Evolutionary conservation across 768 basidiomycete species (phyloP).

Genomic region (Trametes villosa): DNA sequence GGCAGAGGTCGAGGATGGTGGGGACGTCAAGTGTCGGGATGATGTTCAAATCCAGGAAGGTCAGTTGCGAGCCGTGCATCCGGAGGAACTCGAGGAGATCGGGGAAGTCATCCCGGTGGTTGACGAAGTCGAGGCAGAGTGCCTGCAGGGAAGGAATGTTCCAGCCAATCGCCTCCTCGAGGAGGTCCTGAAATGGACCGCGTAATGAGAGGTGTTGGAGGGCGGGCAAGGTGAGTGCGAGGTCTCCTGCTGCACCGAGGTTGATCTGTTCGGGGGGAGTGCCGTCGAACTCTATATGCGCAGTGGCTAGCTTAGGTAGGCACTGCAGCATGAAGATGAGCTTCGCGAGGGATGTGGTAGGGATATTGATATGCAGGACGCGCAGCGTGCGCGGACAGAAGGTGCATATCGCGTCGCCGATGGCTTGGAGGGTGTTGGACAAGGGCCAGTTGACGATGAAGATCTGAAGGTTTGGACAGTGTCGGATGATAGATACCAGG

Average conservation of each 20-base stretch:
- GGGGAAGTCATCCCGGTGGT: constrained; percentile 52
- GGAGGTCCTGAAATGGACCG: constrained; percentile 63
- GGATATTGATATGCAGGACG: constrained; percentile 64
- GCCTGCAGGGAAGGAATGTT: constrained; percentile 60
- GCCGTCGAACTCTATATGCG: constrained; percentile 56
- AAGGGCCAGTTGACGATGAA: constrained; percentile 73
- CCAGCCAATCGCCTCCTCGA: constrained; percentile 75
- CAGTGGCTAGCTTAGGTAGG: constrained; percentile 58
- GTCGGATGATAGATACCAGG: constrained; percentile 60
- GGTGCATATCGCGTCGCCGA: constrained; percentile 65
- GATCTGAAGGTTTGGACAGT: constrained; percentile 74
- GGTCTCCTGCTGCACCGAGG: constrained; percentile 63
- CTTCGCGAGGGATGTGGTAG: constrained; percentile 58
- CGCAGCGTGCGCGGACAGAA: constrained; percentile 55
- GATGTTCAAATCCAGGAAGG: constrained; percentile 68
- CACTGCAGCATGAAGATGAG: constrained; percentile 74
- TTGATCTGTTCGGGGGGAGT: constrained; percentile 43
- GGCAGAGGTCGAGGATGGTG: constrained; percentile 65
- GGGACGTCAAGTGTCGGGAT: constrained; percentile 60
- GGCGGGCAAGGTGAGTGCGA: constrained; percentile 55
- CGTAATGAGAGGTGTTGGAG: constrained; percentile 67
- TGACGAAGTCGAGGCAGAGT: constrained; percentile 59
- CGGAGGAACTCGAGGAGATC: constrained; percentile 64
- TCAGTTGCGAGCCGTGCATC: constrained; percentile 58
- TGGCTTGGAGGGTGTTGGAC: constrained; percentile 57